phyloP scores from a whole-genome alignment of 306 rosid species.

The Gillenia trifoliata region DNA sequence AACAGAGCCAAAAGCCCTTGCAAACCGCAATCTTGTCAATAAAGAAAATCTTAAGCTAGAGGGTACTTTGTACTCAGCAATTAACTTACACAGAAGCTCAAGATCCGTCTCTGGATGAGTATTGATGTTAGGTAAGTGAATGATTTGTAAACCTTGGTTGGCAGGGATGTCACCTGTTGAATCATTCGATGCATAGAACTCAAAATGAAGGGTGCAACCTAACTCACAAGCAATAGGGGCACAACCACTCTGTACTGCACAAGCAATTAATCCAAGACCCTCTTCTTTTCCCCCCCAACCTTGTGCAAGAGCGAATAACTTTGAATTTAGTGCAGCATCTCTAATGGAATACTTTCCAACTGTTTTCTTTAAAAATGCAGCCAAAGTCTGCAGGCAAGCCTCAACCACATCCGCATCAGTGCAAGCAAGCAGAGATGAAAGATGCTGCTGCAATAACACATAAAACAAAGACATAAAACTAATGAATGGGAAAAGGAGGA shows the following conservation, averaged over 20 bases:
- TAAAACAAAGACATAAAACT: constrained; percentile 14
- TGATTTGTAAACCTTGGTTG: constrained; percentile 69
- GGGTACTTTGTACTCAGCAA: constrained; percentile 77
- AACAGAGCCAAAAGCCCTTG: constrained; percentile 89
- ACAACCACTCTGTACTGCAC: constrained; percentile 60
- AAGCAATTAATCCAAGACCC: constrained; percentile 92
- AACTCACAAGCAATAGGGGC: constrained; percentile 58
- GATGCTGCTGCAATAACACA: constrained; percentile 85
- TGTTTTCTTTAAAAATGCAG: constrained; percentile 86
- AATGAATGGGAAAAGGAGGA: constrained; percentile 3
- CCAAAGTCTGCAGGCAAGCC: constrained; percentile 89
- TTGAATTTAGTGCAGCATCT: constrained; percentile 77
- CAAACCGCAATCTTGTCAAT: constrained; percentile 87
- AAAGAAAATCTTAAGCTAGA: constrained; percentile 73
- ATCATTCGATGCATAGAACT: constrained; percentile 77
- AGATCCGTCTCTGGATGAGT: constrained; percentile 67
- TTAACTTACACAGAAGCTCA: constrained; percentile 70
- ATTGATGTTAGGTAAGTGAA: constrained; percentile 60
- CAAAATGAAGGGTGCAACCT: constrained; percentile 94
- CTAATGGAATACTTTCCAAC: constrained; percentile 81
- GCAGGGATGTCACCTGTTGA: constrained; percentile 35
- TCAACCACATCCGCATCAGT: constrained; percentile 93
- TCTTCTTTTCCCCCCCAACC: constrained; percentile 99
- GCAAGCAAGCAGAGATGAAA: constrained; percentile 89
- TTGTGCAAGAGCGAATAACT: constrained; percentile 86